These are phyloP conservation scores for Myxozyma melibiosi DNA, from an alignment of 805 yeast genomes.

Conservation along the genomic window DNA sequence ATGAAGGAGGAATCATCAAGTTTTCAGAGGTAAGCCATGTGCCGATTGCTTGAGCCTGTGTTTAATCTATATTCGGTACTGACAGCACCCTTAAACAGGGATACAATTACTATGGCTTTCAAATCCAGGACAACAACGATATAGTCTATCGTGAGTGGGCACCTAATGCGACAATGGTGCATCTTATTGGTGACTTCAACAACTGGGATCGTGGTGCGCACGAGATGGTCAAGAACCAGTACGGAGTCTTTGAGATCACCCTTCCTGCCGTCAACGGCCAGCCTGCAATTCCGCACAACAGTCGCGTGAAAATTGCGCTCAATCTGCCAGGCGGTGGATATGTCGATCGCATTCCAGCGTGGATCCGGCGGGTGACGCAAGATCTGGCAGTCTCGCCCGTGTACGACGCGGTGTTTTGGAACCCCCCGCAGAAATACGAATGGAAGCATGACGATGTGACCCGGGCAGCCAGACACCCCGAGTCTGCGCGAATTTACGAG, in stretches of 20 bases:
- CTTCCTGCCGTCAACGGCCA: conserved; percentile 60
- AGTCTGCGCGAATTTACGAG: conserved; percentile 77
- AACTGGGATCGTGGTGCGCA: conserved; percentile 67
- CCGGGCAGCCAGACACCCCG: conserved; percentile 47
- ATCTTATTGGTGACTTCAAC: conserved; percentile 91
- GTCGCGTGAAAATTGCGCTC: conserved; percentile 67
- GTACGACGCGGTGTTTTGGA: conserved; percentile 93
- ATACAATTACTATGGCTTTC: conserved; percentile 76
- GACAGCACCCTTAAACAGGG: conserved; percentile 45
- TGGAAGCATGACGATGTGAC: conserved; percentile 53
- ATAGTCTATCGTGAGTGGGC: conserved; percentile 81
- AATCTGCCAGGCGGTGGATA: conserved; percentile 66
- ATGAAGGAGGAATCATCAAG: conserved; percentile 65
- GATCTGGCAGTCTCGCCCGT: conserved; percentile 48
- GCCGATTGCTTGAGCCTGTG: conserved; percentile 4
- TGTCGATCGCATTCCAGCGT: conserved; percentile 84
- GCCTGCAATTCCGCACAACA: conserved; percentile 77
- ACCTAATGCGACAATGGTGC: conserved; percentile 77
- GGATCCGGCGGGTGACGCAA: conserved; percentile 81
- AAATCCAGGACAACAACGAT: conserved; percentile 55
- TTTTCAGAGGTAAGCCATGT: conserved; percentile 53
- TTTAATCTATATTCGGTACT: not conserved
- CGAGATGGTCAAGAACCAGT: conserved; percentile 61
- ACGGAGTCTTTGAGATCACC: conserved; percentile 67
- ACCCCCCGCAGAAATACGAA: conserved; percentile 62